Percentiles rank a stretch among this genome's conserved stretches.
Conservation (phyloP, 2,329 filamentous ascomycete genomes). For the Lasiodiplodia citricola region DNA sequence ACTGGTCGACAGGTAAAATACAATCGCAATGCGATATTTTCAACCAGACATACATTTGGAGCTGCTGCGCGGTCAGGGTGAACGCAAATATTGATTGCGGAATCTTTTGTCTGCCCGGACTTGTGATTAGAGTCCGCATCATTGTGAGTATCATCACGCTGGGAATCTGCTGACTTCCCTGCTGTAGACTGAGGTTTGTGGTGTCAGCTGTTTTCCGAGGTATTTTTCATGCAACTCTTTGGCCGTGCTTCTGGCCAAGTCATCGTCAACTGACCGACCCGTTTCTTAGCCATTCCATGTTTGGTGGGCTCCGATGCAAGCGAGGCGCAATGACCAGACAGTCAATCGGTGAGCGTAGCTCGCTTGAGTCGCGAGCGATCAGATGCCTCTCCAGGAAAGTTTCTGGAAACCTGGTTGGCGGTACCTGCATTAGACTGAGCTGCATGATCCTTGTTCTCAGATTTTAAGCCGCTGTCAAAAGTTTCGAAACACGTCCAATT, state of each 20-base stretch:
- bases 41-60: too few species aligned
- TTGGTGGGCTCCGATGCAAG: neutral
- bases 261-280: neutral
- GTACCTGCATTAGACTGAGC: neutral
- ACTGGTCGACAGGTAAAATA: too few species aligned
- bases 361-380: neutral
- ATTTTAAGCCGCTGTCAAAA: neutral
- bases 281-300: neutral
- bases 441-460: neutral
- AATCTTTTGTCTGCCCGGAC: too few species aligned
- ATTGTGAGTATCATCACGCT: too few species aligned
- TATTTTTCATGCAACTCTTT: too few species aligned
- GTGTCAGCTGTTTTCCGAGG: too few species aligned
- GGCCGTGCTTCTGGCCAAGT: neutral
- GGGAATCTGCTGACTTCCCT: too few species aligned
- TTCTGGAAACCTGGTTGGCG: neutral
- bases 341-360: neutral
- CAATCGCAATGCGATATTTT: too few species aligned
- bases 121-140: too few species aligned
- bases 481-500: slow-evolving; percentile 1
- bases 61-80: too few species aligned
- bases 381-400: neutral
- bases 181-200: too few species aligned
- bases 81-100: too few species aligned
- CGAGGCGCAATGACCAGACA: neutral